phyloP scores from a whole-genome alignment of 2,329 filamentous ascomycete genomes.

The Aspergillus chevalieri region DNA sequence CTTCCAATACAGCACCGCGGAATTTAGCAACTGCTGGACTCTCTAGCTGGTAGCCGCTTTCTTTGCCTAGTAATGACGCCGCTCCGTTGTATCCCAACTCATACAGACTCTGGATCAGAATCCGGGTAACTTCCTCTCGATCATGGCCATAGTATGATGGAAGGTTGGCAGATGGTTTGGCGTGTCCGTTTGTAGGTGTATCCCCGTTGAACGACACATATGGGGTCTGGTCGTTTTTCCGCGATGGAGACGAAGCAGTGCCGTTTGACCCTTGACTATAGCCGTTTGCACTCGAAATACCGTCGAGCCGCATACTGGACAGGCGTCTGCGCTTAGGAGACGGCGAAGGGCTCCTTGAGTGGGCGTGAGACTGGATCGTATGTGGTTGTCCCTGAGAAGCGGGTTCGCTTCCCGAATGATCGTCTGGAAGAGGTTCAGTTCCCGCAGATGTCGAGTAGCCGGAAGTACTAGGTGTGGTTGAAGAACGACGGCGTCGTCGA shows the following conservation, averaged over 20 bases:
- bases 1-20: constrained; percentile 68
- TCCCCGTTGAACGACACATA: constrained; percentile 32
- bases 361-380: constrained; percentile 17
- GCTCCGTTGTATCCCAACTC: constrained; percentile 81
- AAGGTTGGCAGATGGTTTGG: constrained; percentile 22
- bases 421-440: constrained; percentile 17
- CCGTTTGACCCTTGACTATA: constrained; percentile 54
- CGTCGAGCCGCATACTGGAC: constrained; percentile 59
- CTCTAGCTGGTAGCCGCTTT: constrained; percentile 85
- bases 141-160: constrained; percentile 73
- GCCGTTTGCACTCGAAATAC: constrained; percentile 51
- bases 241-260: constrained; percentile 39
- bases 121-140: constrained; percentile 84
- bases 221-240: constrained; percentile 46
- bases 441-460: constrained; percentile 13
- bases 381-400: constrained; percentile 17
- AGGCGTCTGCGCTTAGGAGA: constrained; percentile 55
- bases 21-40: constrained; percentile 82
- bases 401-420: constrained; percentile 21
- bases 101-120: constrained; percentile 82
- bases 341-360: constrained; percentile 27
- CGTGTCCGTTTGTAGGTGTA: constrained; percentile 34
- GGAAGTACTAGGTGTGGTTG: constrained; percentile 22
- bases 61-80: constrained; percentile 65
- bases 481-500: constrained; percentile 29